Percentiles rank a stretch among this genome's conserved stretches.
Evolutionary conservation across 2,329 filamentous ascomycete species (phyloP).

Genomic region (Hymenoscyphus fructigenus): DNA sequence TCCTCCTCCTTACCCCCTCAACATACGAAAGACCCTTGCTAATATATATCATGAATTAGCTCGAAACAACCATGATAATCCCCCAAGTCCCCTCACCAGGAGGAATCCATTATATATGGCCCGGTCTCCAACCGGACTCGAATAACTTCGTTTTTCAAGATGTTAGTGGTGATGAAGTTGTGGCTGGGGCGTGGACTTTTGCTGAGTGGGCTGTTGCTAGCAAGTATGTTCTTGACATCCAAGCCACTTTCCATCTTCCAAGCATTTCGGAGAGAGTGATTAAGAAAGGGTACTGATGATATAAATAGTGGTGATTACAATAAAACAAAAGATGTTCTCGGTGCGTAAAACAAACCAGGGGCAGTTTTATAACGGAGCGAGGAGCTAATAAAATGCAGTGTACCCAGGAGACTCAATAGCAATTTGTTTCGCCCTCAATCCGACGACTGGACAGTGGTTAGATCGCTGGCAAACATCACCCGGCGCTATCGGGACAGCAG

Average conservation of each 20-base stretch:
- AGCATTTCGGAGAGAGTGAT: background rate
- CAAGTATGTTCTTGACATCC: background rate
- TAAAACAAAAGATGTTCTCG: slow-evolving; percentile 8
- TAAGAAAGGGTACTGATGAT: background rate
- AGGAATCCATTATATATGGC: slow-evolving; percentile 14
- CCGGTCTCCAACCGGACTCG: slow-evolving; percentile 5
- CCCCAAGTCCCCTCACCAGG: slow-evolving; percentile 1
- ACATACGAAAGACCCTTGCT: background rate
- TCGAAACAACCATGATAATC: slow-evolving; percentile 9
- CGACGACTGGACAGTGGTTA: slow-evolving; percentile 2
- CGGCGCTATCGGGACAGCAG: slow-evolving; percentile 3
- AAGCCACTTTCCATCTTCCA: too few species aligned
- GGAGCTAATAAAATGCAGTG: background rate
- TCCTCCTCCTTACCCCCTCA: background rate
- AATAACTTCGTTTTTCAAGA: slow-evolving; percentile 16
- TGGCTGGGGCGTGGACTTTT: slow-evolving; percentile 7
- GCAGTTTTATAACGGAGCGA: background rate
- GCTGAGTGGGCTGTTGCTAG: slow-evolving; percentile 8
- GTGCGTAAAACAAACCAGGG: background rate
- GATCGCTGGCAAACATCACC: slow-evolving; percentile 7
- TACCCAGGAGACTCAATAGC: slow-evolving; percentile 11
- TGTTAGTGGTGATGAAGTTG: slow-evolving; percentile 9
- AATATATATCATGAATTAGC: background rate
- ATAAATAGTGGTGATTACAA: slow-evolving; percentile 7
- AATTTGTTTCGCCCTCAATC: slow-evolving; percentile 10